Evolutionary conservation across 2,329 filamentous ascomycete species (phyloP).

Genomic region (Coleophoma crateriformis): DNA sequence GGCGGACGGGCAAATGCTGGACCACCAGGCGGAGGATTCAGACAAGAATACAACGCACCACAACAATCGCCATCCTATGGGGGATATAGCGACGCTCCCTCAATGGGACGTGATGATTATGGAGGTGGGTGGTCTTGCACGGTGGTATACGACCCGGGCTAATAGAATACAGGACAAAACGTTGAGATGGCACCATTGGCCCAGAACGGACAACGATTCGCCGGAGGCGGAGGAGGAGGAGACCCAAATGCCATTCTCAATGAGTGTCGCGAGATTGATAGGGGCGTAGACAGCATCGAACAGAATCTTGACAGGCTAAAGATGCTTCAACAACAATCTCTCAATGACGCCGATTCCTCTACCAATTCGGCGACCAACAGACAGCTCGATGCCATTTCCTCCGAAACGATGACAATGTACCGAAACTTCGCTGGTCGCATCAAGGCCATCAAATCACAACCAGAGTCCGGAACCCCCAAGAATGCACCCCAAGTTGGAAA

Average conservation of each 20-base stretch:
- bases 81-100: conserved; percentile 23
- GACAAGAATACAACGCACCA: background rate
- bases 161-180: conserved; percentile 20
- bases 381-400: conserved; percentile 67
- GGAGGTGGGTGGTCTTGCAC: conserved; percentile 24
- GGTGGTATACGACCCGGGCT: conserved; percentile 1
- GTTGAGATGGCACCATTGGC: conserved; percentile 69
- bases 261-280: conserved; percentile 76
- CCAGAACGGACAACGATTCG: conserved; percentile 40
- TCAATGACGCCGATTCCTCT: conserved; percentile 70
- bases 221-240: conserved; percentile 32
- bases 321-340: conserved; percentile 55
- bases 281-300: conserved; percentile 70
- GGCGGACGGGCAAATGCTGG: conserved; percentile 9
- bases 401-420: conserved; percentile 80
- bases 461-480: conserved; percentile 65
- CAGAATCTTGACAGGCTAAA: conserved; percentile 66
- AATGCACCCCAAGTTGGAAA: conserved; percentile 78
- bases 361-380: conserved; percentile 59
- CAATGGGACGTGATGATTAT: conserved; percentile 32
- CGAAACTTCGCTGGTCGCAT: conserved; percentile 74
- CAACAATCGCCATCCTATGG: conserved; percentile 10
- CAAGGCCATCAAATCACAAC: conserved; percentile 75
- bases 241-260: conserved; percentile 78
- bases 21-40: conserved; percentile 2